These are phyloP conservation scores for Zygotorulaspora danielsina DNA, from an alignment of 805 yeast species.

Conservation along the genomic window DNA sequence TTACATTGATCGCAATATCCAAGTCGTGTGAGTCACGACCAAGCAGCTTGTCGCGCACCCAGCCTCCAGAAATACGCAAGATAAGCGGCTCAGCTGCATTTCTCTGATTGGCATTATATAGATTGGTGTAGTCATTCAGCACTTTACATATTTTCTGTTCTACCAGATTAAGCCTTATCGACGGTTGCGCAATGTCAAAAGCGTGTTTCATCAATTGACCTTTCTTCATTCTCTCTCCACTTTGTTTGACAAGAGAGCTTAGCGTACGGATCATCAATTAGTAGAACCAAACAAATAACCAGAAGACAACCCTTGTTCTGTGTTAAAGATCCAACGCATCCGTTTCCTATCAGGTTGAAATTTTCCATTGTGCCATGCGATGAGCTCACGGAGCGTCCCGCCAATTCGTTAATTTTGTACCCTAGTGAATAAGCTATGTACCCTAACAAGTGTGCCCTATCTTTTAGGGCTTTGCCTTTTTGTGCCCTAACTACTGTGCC, in stretches of 20 bases:
- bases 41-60: constrained; percentile 93
- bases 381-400: too few species aligned
- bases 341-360: not conserved
- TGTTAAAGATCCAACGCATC: not conserved
- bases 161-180: constrained; percentile 19
- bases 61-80: constrained; percentile 88
- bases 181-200: not conserved
- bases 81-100: constrained; percentile 19
- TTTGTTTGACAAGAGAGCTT: not conserved
- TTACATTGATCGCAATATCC: constrained; percentile 81
- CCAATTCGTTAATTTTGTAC: too few species aligned
- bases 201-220: not conserved
- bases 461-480: too few species aligned
- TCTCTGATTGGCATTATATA: constrained; percentile 20
- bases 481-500: not conserved
- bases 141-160: constrained; percentile 30
- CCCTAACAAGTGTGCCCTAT: too few species aligned
- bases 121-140: constrained; percentile 29
- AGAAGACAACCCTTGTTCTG: not conserved
- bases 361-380: constrained; percentile 3
- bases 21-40: constrained; percentile 80
- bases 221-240: constrained; percentile 3
- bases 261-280: constrained; percentile 1
- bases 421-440: too few species aligned
- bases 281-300: not conserved